Conservation (phyloP, 2,329 filamentous ascomycete genomes). For the Colletotrichum theobromicola region DNA sequence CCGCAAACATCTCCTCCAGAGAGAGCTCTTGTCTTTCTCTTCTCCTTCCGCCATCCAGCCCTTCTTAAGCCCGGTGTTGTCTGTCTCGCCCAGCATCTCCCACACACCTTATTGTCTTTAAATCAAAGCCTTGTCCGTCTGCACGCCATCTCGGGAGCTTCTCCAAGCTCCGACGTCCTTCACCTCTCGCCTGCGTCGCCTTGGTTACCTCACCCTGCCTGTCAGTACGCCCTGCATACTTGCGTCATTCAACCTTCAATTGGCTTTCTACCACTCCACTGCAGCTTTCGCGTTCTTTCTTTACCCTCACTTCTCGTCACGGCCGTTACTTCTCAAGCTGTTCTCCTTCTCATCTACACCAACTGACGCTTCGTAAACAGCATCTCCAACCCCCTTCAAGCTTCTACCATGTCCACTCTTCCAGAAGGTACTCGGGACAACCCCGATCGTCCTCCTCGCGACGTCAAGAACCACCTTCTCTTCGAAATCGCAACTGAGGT, state of each 20-base stretch:
- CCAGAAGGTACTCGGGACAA: constrained; percentile 17
- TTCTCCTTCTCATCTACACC: neutral
- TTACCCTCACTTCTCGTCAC: neutral
- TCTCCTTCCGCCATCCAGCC: neutral
- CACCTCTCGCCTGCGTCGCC: constrained; percentile 7
- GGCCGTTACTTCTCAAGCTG: neutral
- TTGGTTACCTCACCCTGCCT: constrained; percentile 6
- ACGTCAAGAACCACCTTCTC: constrained; percentile 94
- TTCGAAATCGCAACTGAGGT: constrained; percentile 98
- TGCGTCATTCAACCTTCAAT: constrained; percentile 18
- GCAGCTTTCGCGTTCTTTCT: neutral
- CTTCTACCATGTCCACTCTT: constrained; percentile 3
- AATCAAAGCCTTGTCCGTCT: constrained; percentile 16
- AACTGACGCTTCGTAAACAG: neutral
- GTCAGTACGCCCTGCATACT: constrained; percentile 12
- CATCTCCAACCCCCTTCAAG: neutral
- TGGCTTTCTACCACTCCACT: neutral
- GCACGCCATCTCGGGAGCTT: constrained; percentile 12
- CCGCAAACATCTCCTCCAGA: constrained; percentile 13
- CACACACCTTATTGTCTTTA: constrained; percentile 10
- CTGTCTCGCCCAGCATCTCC: constrained; percentile 1
- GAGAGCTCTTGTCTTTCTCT: neutral
- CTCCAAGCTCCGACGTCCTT: constrained; percentile 9
- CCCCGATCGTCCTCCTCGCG: constrained; percentile 47
- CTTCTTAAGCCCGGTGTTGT: neutral